Conservation (phyloP, 2,329 filamentous ascomycete genomes). For the Colletotrichum falcatum region DNA sequence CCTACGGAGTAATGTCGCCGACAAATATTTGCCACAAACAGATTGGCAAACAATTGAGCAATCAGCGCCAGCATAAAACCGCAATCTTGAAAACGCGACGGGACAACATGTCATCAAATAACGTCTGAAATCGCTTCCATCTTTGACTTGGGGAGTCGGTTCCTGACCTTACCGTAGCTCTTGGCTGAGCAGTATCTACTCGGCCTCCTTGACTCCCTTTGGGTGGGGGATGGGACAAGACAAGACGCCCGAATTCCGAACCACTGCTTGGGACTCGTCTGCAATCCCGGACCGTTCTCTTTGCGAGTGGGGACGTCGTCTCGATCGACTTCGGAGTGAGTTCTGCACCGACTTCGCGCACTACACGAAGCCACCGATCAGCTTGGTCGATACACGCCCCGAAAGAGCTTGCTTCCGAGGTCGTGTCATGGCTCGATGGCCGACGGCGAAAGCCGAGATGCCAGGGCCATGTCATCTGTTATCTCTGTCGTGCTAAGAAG, state of each 20-base stretch:
- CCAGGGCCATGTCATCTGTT: conserved; percentile 2
- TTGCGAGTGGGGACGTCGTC: background rate
- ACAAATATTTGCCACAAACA: conserved; percentile 17
- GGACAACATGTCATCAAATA: background rate
- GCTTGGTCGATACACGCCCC: background rate
- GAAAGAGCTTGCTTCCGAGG: background rate
- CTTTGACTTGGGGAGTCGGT: background rate
- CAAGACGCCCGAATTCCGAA: no score
- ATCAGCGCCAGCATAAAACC: conserved; percentile 2
- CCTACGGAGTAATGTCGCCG: background rate
- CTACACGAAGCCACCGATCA: conserved; percentile 17
- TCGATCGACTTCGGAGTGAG: conserved; percentile 12
- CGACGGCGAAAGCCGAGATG: background rate
- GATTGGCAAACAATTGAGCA: conserved; percentile 16
- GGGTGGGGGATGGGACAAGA: no score
- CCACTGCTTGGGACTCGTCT: background rate
- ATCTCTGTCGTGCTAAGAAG: background rate
- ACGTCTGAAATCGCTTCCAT: background rate
- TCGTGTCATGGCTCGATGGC: conserved; percentile 10
- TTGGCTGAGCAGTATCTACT: background rate
- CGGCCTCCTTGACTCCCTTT: no score
- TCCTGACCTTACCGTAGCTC: background rate
- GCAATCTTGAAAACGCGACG: background rate
- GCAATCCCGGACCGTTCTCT: conserved; percentile 2
- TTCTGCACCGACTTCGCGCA: conserved; percentile 5